phyloP scores from a whole-genome alignment of 1,284 basidiomycete genomes.

The Heterobasidion irregulare region DNA sequence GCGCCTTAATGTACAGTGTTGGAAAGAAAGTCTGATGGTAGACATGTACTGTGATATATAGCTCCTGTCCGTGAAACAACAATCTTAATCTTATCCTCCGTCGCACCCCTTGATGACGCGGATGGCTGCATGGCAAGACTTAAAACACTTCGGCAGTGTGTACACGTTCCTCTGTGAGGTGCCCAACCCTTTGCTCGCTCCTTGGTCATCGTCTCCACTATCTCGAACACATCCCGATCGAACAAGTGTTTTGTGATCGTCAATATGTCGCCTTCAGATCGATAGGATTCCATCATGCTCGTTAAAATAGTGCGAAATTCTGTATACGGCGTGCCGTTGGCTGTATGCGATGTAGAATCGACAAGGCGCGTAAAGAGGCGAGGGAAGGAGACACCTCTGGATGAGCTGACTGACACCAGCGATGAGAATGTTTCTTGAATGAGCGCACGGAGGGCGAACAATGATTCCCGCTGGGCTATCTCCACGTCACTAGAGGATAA shows the following conservation, averaged over 20 bases:
- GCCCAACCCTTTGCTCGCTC: slow-evolving; percentile 20
- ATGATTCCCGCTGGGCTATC: slow-evolving; percentile 21
- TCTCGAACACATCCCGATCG: slow-evolving; percentile 76
- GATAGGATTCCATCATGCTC: slow-evolving; percentile 93
- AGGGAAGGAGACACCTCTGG: slow-evolving; percentile 84
- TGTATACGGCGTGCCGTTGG: slow-evolving; percentile 68
- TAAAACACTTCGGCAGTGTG: slow-evolving; percentile 36
- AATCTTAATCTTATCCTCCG: slow-evolving; percentile 24
- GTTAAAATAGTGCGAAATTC: slow-evolving; percentile 89
- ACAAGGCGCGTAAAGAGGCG: slow-evolving; percentile 87
- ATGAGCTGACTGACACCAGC: slow-evolving; percentile 78
- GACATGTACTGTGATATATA: slow-evolving; percentile 51
- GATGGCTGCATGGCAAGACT: slow-evolving; percentile 11
- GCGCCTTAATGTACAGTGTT: slow-evolving; percentile 22
- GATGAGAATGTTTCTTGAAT: slow-evolving; percentile 84
- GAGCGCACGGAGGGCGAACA: slow-evolving; percentile 58
- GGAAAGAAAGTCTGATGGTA: slow-evolving; percentile 19
- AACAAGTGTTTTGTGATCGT: slow-evolving; percentile 80
- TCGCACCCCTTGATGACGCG: slow-evolving; percentile 9
- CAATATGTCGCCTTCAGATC: slow-evolving; percentile 88
- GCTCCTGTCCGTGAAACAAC: slow-evolving; percentile 52
- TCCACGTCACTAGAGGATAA: slow-evolving; percentile 12
- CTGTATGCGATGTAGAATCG: slow-evolving; percentile 47
- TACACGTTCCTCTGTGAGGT: slow-evolving; percentile 26
- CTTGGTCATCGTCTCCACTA: slow-evolving; percentile 41